Evolutionary conservation across 2,329 filamentous ascomycete species (phyloP).

Genomic region (Xylariaceae sp.): DNA sequence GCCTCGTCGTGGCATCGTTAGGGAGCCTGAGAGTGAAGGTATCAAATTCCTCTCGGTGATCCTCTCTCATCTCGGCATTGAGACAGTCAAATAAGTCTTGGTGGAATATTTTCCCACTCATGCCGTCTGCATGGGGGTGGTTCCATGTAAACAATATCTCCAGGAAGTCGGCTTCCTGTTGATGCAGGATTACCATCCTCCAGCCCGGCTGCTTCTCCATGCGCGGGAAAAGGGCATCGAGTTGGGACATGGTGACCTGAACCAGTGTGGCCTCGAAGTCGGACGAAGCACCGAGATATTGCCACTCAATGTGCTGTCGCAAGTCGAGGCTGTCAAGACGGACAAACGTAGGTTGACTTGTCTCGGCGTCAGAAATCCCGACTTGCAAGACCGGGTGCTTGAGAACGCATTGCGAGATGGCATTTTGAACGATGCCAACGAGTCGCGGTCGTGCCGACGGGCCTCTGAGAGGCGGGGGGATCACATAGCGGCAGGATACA

Average conservation of each 20-base stretch:
- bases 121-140: conserved; percentile 20
- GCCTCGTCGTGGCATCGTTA: conserved; percentile 15
- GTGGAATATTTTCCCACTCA: conserved; percentile 19
- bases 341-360: conserved; percentile 15
- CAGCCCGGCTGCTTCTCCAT: conserved; percentile 17
- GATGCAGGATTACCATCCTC: conserved; percentile 14
- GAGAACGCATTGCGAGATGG: conserved; percentile 13
- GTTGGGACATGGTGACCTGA: conserved; percentile 7
- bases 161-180: conserved; percentile 1
- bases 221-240: conserved; percentile 17
- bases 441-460: conserved; percentile 6
- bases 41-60: conserved; percentile 20
- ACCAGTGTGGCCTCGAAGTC: conserved; percentile 11
- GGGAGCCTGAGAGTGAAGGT: conserved; percentile 24
- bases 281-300: conserved; percentile 4
- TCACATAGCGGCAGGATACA: conserved; percentile 19
- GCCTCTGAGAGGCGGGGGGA: conserved; percentile 14
- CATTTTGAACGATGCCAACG: conserved; percentile 11
- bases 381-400: conserved; percentile 19
- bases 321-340: conserved; percentile 19
- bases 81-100: conserved; percentile 24
- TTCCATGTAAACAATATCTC: conserved; percentile 20
- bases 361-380: conserved; percentile 14
- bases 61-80: conserved; percentile 16
- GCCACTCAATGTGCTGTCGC: conserved; percentile 18